Evolutionary conservation across 2,329 filamentous ascomycete species (phyloP).

Genomic region (Verticillium albo-atrum): DNA sequence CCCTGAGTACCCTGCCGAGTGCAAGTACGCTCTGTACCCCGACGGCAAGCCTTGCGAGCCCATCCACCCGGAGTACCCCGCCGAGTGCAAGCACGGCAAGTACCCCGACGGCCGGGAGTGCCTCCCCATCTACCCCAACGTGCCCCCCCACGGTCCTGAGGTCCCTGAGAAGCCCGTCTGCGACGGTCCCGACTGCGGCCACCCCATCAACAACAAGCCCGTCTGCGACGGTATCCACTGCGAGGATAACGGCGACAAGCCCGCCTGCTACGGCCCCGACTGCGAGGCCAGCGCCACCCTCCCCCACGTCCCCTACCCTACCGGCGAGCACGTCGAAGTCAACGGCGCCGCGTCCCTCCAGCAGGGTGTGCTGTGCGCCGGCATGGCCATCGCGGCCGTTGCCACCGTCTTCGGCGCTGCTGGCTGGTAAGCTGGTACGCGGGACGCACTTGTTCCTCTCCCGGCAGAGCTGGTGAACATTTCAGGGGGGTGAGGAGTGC

Average conservation of each 20-base stretch:
- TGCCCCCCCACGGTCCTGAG: neutral
- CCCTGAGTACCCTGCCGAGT: neutral
- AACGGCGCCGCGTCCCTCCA: conserved; percentile 2
- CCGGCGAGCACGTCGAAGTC: conserved; percentile 5
- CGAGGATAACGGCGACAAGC: neutral
- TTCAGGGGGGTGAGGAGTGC: neutral
- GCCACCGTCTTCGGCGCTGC: conserved; percentile 5
- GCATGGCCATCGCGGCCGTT: conserved; percentile 1
- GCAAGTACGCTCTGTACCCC: neutral
- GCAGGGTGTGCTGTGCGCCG: neutral
- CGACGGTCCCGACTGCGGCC: neutral
- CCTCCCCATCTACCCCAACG: neutral
- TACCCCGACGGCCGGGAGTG: neutral
- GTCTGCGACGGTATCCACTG: neutral
- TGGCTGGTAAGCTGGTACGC: neutral
- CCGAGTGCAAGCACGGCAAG: neutral
- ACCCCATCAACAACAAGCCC: neutral
- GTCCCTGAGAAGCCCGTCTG: neutral
- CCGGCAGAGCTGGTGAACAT: neutral
- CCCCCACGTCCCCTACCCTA: neutral
- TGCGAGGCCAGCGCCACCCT: neutral
- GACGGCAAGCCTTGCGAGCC: neutral
- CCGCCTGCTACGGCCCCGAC: neutral
- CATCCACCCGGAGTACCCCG: neutral
- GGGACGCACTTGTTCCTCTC: neutral